These are phyloP conservation scores for Umbelopsis ramanniana DNA, from an alignment of 192 early-diverging fungal genomes.

Conservation along the genomic window DNA sequence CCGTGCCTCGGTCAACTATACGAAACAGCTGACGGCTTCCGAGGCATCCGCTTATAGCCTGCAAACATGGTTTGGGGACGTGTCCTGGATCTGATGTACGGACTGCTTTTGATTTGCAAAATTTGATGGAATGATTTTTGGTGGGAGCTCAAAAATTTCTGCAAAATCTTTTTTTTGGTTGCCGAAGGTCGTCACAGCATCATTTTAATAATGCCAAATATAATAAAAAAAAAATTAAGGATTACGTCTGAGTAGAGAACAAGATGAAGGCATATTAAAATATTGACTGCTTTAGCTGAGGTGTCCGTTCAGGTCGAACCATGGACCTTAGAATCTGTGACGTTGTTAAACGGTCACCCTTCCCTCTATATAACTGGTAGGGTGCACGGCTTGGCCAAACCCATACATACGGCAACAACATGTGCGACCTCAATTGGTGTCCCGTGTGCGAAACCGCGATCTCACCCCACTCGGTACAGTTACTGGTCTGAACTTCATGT, in stretches of 20 bases:
- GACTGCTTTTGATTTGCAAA: background rate
- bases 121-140: too few species aligned
- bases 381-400: background rate
- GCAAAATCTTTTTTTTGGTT: too few species aligned
- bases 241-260: too few species aligned
- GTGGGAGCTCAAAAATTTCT: too few species aligned
- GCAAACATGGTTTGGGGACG: background rate
- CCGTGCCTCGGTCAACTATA: background rate
- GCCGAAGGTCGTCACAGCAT: too few species aligned
- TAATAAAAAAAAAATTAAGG: too few species aligned
- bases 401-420: background rate
- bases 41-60: background rate
- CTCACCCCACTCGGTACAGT: conserved; percentile 31
- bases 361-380: background rate
- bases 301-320: too few species aligned
- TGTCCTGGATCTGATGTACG: background rate
- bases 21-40: background rate
- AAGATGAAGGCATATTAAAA: too few species aligned
- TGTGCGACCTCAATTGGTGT: conserved; percentile 43
- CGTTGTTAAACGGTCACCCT: too few species aligned
- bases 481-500: background rate
- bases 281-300: too few species aligned
- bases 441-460: conserved; percentile 39
- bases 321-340: too few species aligned
- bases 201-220: too few species aligned